Conservation (phyloP, 2,329 filamentous ascomycete species). For the Ciborinia camelliae region DNA sequence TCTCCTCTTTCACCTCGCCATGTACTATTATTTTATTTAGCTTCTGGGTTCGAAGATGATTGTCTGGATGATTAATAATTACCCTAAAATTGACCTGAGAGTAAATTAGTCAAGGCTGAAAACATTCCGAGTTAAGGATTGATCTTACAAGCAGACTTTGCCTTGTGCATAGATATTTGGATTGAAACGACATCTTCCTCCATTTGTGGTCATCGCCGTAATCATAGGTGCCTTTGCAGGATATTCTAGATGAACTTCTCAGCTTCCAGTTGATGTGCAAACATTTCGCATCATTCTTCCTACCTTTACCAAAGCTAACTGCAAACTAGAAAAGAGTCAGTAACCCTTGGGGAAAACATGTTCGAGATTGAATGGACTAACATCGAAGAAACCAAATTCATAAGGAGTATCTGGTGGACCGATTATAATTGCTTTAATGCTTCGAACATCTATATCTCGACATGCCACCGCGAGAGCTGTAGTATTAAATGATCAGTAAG, state of each 20-base stretch:
- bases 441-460: conserved; percentile 82
- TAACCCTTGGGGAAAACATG: conserved; percentile 6
- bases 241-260: conserved; percentile 60
- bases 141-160: conserved; percentile 82
- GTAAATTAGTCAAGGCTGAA: conserved; percentile 24
- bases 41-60: background rate
- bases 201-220: conserved; percentile 77
- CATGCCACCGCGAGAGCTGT: conserved; percentile 82
- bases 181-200: conserved; percentile 86
- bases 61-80: conserved; percentile 32
- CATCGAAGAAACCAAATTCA: conserved; percentile 96
- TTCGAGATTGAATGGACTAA: conserved; percentile 41
- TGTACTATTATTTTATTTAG: conserved; percentile 56
- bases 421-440: conserved; percentile 82
- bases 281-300: background rate
- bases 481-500: conserved; percentile 27
- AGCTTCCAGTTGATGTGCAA: conserved; percentile 17
- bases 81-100: conserved; percentile 81
- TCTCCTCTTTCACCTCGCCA: conserved; percentile 90
- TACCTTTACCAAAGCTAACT: conserved; percentile 74
- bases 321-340: conserved; percentile 56
- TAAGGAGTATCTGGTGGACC: conserved; percentile 94
- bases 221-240: conserved; percentile 64
- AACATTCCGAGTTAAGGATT: background rate
- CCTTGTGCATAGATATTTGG: conserved; percentile 92